Evolutionary conservation across 768 basidiomycete species (phyloP).

Genomic region (Hirschioporus abietinus): DNA sequence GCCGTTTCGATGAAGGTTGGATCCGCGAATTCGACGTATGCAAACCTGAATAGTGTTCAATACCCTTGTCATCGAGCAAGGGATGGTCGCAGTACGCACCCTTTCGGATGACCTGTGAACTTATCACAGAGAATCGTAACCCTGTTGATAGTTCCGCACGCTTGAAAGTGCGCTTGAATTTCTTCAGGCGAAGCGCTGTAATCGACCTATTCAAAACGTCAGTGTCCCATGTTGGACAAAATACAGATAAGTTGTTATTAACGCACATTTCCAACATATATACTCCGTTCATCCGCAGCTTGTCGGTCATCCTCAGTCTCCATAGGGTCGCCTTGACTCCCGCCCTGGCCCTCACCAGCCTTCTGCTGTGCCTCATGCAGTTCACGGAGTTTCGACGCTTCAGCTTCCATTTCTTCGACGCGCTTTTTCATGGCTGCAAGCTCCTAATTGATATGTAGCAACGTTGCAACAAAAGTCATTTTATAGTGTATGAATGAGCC

Average conservation of each 20-base stretch:
- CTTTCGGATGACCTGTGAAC: conserved; percentile 99
- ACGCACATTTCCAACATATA: conserved; percentile 95
- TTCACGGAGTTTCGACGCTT: conserved; percentile 83
- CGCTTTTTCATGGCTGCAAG: conserved; percentile 87
- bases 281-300: conserved; percentile 75
- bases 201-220: conserved; percentile 65
- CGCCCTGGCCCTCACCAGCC: conserved; percentile 41
- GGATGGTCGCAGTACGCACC: conserved; percentile 44
- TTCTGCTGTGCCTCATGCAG: conserved; percentile 75
- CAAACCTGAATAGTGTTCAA: conserved; percentile 56
- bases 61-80: background rate
- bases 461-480: background rate
- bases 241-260: conserved; percentile 1
- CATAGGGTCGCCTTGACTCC: conserved; percentile 44
- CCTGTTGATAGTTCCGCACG: conserved; percentile 96
- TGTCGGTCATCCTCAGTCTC: conserved; percentile 85
- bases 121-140: conserved; percentile 99
- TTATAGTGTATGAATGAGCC: background rate
- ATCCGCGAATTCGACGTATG: conserved; percentile 98
- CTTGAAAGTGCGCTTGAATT: conserved; percentile 94
- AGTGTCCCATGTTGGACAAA: conserved; percentile 7
- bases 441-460: conserved; percentile 43
- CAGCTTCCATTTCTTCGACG: conserved; percentile 90
- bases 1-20: conserved; percentile 88
- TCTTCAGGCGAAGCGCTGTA: conserved; percentile 97